Base-by-base conservation (phyloP, 2,329 filamentous ascomycete genomes). In the Torrubiella hemipterigena region DNA sequence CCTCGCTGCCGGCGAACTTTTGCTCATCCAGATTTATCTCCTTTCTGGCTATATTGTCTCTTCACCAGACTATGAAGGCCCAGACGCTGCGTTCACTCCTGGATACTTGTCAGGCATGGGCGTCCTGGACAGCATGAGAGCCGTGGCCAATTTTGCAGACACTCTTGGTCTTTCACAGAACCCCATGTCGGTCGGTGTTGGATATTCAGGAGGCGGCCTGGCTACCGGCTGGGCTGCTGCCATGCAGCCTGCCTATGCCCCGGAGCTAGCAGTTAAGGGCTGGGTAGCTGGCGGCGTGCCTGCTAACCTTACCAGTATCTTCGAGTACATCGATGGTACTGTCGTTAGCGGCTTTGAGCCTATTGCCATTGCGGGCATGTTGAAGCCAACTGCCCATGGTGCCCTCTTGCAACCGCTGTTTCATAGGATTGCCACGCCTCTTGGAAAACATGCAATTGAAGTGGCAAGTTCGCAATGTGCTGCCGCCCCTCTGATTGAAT, bases 311-410 rank as follows among this genome's bases (percentile, higher is more conserved):
- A 30, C n/a, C 1, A 18, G 12, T 17, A 30, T 15, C 12, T 16
- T 29, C 5, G 16, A 15, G 20, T 30, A 8, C 5, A 20, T 33
- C 10, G 32, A 33, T 18, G n/a, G 22, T 11, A 30, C 8, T 6
- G 20, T 33, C 21, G 5, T 25, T 3, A 30, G 27, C 10, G 32
- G 32, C 9, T 29, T 33, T 15, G 15, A 19, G 32, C 13, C 20
- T 3, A 26, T 26, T 20, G 21, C 27, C 21, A 13, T 33, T 7
- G 27, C 27, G 6, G 56, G 83, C n/a, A 24, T 35, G 8, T 9
- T 13, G 7, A 35, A 32, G 33, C 33, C 29, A 6, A 21, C 24
- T 10, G 33, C 33, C 2, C 29, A 32, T n/a, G 30, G 29, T 3
- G 33, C 29, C 11, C 11, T 28, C 16, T 17, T 35, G 4, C 17